phyloP scores from a whole-genome alignment of 2,329 filamentous ascomycete species.

The Aureobasidium sp. region DNA sequence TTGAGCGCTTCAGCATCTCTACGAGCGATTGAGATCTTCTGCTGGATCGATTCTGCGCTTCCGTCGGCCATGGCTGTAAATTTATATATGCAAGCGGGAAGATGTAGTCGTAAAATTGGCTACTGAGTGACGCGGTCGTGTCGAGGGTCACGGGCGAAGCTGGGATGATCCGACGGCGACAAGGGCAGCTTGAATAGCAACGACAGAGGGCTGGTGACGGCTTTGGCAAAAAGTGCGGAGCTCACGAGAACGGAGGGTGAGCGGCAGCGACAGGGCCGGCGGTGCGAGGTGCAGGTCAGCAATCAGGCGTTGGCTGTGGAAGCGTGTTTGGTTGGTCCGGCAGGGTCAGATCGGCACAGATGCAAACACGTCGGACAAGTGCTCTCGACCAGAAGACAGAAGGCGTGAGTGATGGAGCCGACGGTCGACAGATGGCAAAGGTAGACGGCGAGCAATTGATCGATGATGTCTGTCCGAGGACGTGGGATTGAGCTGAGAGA shows the following conservation, averaged over 20 bases:
- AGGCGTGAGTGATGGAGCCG: background rate
- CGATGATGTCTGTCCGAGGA: slow-evolving; percentile 8
- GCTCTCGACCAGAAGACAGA: background rate
- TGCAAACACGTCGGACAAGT: background rate
- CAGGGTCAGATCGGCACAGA: slow-evolving; percentile 4
- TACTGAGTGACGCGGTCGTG: slow-evolving; percentile 6
- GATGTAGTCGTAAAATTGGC: background rate
- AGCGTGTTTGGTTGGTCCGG: slow-evolving; percentile 13
- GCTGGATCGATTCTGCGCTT: slow-evolving; percentile 46
- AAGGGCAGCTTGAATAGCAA: background rate
- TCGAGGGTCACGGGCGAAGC: background rate
- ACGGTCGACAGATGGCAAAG: background rate
- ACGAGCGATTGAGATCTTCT: slow-evolving; percentile 84
- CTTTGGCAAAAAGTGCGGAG: background rate
- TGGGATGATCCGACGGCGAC: background rate
- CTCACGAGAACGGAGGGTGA: slow-evolving; percentile 6
- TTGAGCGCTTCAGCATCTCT: slow-evolving; percentile 97
- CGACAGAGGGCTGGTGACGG: background rate
- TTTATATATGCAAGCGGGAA: background rate
- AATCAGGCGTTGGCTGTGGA: background rate
- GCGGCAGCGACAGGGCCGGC: slow-evolving; percentile 8
- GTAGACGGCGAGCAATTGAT: background rate
- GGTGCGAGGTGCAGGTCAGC: slow-evolving; percentile 12
- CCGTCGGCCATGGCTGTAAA: slow-evolving; percentile 39
- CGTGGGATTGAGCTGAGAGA: slow-evolving; percentile 1